phyloP scores from a whole-genome alignment of 1,284 basidiomycete genomes.

The Melampsora occidentalis region DNA sequence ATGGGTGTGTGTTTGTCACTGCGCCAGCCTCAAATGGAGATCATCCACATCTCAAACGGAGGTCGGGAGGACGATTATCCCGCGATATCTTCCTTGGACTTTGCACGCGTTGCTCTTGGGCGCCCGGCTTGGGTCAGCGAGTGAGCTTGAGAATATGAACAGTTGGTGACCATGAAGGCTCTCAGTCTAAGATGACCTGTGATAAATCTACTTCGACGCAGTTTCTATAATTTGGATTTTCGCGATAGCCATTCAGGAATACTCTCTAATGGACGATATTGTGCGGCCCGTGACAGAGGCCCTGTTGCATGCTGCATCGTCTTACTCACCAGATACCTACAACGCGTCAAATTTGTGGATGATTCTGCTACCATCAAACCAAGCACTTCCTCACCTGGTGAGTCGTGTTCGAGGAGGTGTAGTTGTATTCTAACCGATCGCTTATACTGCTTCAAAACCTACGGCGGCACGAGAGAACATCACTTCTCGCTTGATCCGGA shows the following conservation, averaged over 20 bases:
- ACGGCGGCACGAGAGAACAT: too few species aligned
- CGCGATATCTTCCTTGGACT: not conserved
- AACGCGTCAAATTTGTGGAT: not conserved
- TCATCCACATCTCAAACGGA: not conserved
- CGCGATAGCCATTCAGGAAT: not conserved
- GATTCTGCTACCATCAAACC: not conserved
- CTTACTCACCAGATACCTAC: not conserved
- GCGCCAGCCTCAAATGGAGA: not conserved
- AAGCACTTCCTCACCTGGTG: not conserved
- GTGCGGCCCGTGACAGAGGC: not conserved
- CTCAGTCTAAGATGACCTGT: not conserved
- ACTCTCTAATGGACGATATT: not conserved
- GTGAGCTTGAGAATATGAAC: not conserved
- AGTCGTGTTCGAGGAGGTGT: not conserved
- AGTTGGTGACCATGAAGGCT: not conserved
- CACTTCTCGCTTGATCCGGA: not conserved
- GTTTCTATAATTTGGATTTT: not conserved
- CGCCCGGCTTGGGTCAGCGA: not conserved
- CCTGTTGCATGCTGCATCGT: not conserved
- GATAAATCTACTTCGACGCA: not conserved
- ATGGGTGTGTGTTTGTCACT: not conserved
- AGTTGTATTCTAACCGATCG: too few species aligned
- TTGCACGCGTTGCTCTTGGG: not conserved
- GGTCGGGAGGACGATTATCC: not conserved
- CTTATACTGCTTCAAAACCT: too few species aligned